Conservation (phyloP, 2,329 filamentous ascomycete genomes). For the Beauveria brongniartii region DNA sequence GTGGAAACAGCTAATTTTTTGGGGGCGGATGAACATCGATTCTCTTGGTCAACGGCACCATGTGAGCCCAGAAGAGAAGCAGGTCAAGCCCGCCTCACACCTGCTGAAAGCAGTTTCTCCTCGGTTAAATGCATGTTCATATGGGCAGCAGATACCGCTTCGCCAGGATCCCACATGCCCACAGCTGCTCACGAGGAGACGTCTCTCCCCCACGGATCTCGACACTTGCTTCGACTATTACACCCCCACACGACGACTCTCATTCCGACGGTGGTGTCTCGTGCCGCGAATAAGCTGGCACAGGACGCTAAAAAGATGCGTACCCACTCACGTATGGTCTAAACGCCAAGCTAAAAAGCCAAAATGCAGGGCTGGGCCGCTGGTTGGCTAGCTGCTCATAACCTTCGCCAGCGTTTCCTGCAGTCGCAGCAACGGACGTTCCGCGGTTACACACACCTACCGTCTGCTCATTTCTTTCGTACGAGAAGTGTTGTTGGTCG, state of each 20-base stretch:
- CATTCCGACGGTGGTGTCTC: background rate
- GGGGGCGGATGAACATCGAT: conserved; percentile 1
- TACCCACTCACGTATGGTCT: background rate
- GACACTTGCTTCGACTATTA: background rate
- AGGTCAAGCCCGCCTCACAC: too few species aligned
- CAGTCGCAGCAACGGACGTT: background rate
- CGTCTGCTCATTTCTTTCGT: background rate
- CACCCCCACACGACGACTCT: background rate
- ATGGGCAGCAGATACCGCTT: background rate
- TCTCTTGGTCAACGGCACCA: background rate
- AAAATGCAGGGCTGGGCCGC: background rate
- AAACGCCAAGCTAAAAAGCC: conserved; percentile 7
- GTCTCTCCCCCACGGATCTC: background rate
- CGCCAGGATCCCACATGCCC: background rate
- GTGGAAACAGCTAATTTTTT: background rate
- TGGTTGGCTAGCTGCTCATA: background rate
- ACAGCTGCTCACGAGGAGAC: background rate
- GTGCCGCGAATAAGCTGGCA: background rate
- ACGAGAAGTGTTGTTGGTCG: background rate
- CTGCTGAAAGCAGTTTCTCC: too few species aligned
- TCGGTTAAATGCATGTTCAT: background rate
- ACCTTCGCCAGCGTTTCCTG: background rate
- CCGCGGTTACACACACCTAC: background rate
- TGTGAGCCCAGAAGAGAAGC: too few species aligned
- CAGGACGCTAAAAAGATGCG: background rate